Percentiles rank a stretch among this genome's conserved stretches.
Evolutionary conservation across 2,329 filamentous ascomycete species (phyloP).

Genomic region (Ceratocystis ficicola): DNA sequence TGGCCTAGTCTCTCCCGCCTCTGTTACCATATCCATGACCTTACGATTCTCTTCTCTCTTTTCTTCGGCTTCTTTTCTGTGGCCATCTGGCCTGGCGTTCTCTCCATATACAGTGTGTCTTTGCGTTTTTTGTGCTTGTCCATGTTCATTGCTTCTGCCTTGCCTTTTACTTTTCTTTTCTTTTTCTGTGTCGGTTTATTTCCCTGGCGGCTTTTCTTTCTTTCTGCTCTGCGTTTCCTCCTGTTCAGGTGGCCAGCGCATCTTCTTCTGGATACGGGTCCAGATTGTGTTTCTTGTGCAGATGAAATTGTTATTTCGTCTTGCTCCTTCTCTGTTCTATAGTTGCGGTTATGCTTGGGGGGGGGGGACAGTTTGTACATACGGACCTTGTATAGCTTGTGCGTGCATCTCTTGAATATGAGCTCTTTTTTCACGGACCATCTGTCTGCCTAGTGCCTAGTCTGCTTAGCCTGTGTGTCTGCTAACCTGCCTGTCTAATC

Average conservation of each 20-base stretch:
- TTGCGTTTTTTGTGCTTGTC: not conserved
- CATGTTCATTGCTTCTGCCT: not conserved
- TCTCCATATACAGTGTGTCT: not conserved
- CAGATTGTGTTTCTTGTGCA: not conserved
- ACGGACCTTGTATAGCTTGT: not conserved
- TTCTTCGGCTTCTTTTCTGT: slow-evolving; percentile 1
- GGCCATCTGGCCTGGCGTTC: not conserved
- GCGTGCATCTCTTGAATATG: too few species aligned
- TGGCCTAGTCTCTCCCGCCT: too few species aligned
- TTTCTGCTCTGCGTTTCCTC: too few species aligned
- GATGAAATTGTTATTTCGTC: slow-evolving; percentile 1
- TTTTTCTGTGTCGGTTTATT: not conserved
- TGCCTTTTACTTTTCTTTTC: too few species aligned
- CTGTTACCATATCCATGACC: too few species aligned
- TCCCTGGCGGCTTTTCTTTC: slow-evolving; percentile 10
- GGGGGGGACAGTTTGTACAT: not conserved
- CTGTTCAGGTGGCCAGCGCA: not conserved
- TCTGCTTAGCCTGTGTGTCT: too few species aligned
- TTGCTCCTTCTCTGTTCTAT: not conserved
- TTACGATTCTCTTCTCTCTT: slow-evolving; percentile 4
- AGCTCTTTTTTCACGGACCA: too few species aligned
- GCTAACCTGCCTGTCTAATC: too few species aligned
- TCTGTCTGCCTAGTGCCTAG: too few species aligned
- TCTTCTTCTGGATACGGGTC: not conserved
- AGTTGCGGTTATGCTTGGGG: not conserved